Evolutionary conservation across 192 early-diverging fungal species (phyloP).

Genomic region (Entomortierella parvispora): DNA sequence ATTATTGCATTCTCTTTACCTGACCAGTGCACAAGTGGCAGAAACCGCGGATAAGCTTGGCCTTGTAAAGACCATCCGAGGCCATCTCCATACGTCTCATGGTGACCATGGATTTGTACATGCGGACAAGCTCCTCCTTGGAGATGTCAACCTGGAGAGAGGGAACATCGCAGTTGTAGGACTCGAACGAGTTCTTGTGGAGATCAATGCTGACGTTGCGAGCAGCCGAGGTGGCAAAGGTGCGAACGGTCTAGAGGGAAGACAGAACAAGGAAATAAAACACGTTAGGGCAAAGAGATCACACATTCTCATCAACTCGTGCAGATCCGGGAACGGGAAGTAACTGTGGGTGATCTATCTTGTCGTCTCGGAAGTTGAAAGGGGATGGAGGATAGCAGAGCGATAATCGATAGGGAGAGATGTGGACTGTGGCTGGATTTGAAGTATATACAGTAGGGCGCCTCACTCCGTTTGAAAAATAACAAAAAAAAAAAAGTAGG

Average conservation of each 20-base stretch:
- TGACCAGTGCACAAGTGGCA: slow-evolving; percentile 98
- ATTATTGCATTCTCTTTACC: slow-evolving; percentile 61
- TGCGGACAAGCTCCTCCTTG: slow-evolving; percentile 76
- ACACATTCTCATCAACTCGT: neutral
- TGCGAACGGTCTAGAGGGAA: slow-evolving; percentile 32
- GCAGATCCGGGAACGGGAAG: no score
- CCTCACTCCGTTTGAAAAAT: no score
- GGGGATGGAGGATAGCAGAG: no score
- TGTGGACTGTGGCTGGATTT: no score
- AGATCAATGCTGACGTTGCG: slow-evolving; percentile 74
- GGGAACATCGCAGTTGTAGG: slow-evolving; percentile 85
- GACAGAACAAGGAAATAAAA: neutral
- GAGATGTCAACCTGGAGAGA: slow-evolving; percentile 69
- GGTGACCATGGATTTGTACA: slow-evolving; percentile 90
- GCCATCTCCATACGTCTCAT: slow-evolving; percentile 95
- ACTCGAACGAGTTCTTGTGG: slow-evolving; percentile 76
- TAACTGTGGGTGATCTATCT: no score
- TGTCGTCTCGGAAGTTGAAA: no score
- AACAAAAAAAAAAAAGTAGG: no score
- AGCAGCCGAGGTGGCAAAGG: slow-evolving; percentile 46
- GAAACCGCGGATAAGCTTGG: slow-evolving; percentile 97
- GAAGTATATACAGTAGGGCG: no score
- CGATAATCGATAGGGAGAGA: no score
- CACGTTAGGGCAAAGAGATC: neutral
- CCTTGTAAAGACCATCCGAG: slow-evolving; percentile 95